Evolutionary conservation across 208 protist species (phyloP).

Genomic region (Acanthamoeba lenticulata): DNA sequence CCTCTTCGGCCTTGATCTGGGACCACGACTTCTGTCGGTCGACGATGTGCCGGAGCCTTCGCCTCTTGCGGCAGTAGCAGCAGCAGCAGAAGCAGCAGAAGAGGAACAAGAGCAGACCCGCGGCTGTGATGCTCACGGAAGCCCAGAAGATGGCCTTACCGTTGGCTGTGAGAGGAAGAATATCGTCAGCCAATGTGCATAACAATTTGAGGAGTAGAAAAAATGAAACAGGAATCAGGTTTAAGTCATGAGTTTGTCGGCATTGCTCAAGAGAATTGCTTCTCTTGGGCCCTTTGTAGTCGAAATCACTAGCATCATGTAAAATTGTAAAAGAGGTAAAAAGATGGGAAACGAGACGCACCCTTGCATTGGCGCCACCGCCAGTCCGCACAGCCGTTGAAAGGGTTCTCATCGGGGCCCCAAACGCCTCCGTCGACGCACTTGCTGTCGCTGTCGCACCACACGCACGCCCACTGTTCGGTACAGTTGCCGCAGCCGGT

Average conservation of each 20-base stretch:
- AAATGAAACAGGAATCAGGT: not conserved
- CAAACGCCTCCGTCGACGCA: slow-evolving; percentile 27
- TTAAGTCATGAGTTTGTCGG: slow-evolving; percentile 46
- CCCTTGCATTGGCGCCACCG: slow-evolving; percentile 68
- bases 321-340: not conserved
- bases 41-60: slow-evolving; percentile 1
- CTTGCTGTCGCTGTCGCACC: slow-evolving; percentile 54
- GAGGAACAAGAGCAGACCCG: not conserved
- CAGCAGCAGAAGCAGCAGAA: slow-evolving; percentile 64
- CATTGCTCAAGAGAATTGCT: not conserved
- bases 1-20: slow-evolving; percentile 51
- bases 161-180: slow-evolving; percentile 12
- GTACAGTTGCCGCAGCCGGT: slow-evolving; percentile 54
- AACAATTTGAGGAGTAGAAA: not conserved
- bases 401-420: slow-evolving; percentile 39
- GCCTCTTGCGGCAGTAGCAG: slow-evolving; percentile 51
- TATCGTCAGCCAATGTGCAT: not conserved
- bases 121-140: not conserved
- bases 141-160: slow-evolving; percentile 64
- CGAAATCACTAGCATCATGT: slow-evolving; percentile 32
- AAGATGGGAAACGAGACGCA: not conserved
- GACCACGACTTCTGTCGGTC: slow-evolving; percentile 42
- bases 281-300: not conserved
- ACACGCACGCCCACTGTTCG: slow-evolving; percentile 58
- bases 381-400: slow-evolving; percentile 50